These are phyloP conservation scores for Kitagawia praeruptora DNA, from an alignment of 129 eudicot genomes.

Conservation along the genomic window DNA sequence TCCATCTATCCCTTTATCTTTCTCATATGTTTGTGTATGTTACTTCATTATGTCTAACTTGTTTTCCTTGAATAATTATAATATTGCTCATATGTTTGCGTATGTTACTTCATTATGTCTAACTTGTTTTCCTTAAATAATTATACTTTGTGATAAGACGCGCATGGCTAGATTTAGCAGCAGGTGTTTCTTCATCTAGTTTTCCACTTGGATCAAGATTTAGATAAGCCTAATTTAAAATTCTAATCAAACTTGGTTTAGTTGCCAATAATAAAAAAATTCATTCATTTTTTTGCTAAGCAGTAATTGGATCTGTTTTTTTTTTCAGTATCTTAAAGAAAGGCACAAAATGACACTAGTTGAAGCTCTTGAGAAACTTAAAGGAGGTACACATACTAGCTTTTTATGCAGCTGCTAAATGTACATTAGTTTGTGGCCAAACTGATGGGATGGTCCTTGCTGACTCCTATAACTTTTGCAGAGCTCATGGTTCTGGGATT, in stretches of 20 bases:
- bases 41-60: not conserved
- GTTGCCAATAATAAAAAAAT: not conserved
- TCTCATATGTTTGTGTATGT: not conserved
- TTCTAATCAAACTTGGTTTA: not conserved
- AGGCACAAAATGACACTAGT: conserved; percentile 51
- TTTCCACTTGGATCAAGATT: not conserved
- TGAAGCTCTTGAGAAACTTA: conserved; percentile 80
- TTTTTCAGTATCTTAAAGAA: conserved; percentile 34
- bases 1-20: too few species aligned
- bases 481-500: conserved; percentile 55
- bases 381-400: conserved; percentile 45
- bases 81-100: not conserved
- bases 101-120: not conserved
- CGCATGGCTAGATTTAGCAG: not conserved
- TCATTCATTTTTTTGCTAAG: conserved; percentile 12
- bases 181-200: not conserved
- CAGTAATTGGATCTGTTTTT: conserved; percentile 7
- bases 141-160: not conserved
- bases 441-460: not conserved
- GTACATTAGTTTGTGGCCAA: not conserved
- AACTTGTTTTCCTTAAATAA: not conserved
- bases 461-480: conserved; percentile 15
- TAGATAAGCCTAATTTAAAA: not conserved
- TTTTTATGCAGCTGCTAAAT: not conserved
- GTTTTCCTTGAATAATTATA: not conserved